A percentile compares a stretch with the other conserved stretches of the same genome.
These are phyloP conservation scores for Alternaria angustiovoidea DNA, from an alignment of 2,329 filamentous ascomycete species.

Conservation along the genomic window DNA sequence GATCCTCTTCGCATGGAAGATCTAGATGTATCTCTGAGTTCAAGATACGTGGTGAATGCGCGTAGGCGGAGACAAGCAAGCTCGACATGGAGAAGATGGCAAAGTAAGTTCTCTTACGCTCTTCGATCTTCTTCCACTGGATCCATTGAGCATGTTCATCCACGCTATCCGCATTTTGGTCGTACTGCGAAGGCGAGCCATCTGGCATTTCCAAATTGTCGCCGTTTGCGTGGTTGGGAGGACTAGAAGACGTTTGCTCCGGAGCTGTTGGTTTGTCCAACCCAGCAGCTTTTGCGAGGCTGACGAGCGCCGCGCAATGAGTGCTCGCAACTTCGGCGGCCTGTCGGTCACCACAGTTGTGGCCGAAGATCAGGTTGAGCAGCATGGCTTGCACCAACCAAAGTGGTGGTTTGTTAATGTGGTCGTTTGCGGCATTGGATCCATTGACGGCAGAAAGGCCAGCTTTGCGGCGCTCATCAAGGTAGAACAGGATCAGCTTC, in stretches of 20 bases:
- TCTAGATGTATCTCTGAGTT: constrained; percentile 93
- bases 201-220: constrained; percentile 69
- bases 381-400: constrained; percentile 98
- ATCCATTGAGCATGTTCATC: constrained; percentile 80
- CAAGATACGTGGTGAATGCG: constrained; percentile 86
- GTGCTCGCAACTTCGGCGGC: constrained; percentile 91
- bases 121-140: constrained; percentile 86
- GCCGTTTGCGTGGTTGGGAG: constrained; percentile 47
- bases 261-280: constrained; percentile 64
- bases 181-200: constrained; percentile 37
- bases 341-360: constrained; percentile 91
- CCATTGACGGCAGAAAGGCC: constrained; percentile 73
- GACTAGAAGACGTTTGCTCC: constrained; percentile 26
- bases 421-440: constrained; percentile 62
- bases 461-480: constrained; percentile 88
- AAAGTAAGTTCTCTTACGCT: constrained; percentile 91
- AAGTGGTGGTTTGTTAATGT: constrained; percentile 76
- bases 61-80: constrained; percentile 89
- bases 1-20: constrained; percentile 90
- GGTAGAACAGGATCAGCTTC: constrained; percentile 91
- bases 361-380: constrained; percentile 92
- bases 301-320: constrained; percentile 89
- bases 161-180: constrained; percentile 55
- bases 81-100: constrained; percentile 92
- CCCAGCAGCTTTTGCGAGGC: constrained; percentile 87